Conservation (phyloP, 345 rosid species). For the Moricandia moricandioides region DNA sequence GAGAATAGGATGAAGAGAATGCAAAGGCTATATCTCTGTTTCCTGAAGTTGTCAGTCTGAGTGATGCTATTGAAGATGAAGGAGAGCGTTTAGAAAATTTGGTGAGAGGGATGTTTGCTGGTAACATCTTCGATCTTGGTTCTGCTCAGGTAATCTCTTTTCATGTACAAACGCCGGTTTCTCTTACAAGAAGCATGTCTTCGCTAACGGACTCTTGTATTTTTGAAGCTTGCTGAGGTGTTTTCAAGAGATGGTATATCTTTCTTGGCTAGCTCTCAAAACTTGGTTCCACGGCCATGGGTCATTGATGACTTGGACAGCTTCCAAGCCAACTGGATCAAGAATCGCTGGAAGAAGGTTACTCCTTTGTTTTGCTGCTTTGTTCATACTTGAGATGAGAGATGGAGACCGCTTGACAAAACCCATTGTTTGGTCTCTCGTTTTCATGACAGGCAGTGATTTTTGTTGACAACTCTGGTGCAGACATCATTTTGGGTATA, state of each 20-base stretch:
- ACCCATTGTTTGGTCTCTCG: not conserved
- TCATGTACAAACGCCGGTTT: not conserved
- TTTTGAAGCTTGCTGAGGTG: conserved; percentile 91
- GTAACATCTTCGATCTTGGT: conserved; percentile 95
- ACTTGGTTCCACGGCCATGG: conserved; percentile 91
- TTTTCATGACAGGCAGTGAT: conserved; percentile 67
- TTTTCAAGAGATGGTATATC: conserved; percentile 95
- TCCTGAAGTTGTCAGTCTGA: conserved; percentile 62
- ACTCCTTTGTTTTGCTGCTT: conserved; percentile 11
- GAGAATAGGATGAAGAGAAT: conserved; percentile 83
- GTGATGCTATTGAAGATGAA: conserved; percentile 73
- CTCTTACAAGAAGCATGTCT: not conserved
- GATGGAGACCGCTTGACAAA: not conserved
- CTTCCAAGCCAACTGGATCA: conserved; percentile 73
- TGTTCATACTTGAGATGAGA: not conserved
- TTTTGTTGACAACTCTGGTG: conserved; percentile 98
- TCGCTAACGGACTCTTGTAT: not conserved
- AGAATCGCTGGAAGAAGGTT: conserved; percentile 92
- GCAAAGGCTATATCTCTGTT: conserved; percentile 91
- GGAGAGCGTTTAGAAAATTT: conserved; percentile 68
- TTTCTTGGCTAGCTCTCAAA: conserved; percentile 82
- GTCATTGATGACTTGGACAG: conserved; percentile 87
- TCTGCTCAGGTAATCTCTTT: conserved; percentile 70
- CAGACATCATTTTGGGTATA: conserved; percentile 91
- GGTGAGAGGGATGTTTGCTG: conserved; percentile 89